phyloP scores from a whole-genome alignment of 352 stramenopile species.

The Stephanocyclus meneghinianus region DNA sequence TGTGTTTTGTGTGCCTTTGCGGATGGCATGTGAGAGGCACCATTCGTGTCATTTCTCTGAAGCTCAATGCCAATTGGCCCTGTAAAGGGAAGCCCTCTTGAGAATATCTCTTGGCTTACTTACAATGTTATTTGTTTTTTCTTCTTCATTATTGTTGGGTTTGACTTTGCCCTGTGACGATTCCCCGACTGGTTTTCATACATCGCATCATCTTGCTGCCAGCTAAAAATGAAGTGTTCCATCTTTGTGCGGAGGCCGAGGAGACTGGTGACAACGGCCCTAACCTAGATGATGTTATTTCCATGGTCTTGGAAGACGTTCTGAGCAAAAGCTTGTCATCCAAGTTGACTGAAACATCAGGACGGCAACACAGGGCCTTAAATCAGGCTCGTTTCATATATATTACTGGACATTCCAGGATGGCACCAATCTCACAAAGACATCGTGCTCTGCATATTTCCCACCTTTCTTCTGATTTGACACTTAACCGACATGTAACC shows the following conservation, averaged over 20 bases:
- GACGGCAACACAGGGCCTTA: constrained; percentile 2
- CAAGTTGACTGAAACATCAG: neutral
- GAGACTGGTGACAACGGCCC: constrained; percentile 15
- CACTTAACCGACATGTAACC: neutral
- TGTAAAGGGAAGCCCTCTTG: too few species aligned
- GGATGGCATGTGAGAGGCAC: too few species aligned
- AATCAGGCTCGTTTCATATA: neutral
- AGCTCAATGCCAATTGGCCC: too few species aligned
- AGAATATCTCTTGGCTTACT: too few species aligned
- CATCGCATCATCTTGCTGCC: neutral
- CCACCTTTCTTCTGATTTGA: neutral
- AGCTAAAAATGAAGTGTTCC: constrained; percentile 43
- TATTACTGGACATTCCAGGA: too few species aligned
- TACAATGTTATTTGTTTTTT: too few species aligned
- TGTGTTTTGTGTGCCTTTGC: neutral
- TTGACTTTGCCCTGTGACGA: too few species aligned
- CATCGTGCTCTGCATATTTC: constrained; percentile 6
- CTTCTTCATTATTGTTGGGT: too few species aligned
- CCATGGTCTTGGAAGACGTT: constrained; percentile 38
- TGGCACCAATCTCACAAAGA: too few species aligned
- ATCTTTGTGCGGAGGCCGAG: constrained; percentile 31
- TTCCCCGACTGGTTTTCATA: too few species aligned
- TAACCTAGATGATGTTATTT: constrained; percentile 38
- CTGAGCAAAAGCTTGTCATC: neutral
- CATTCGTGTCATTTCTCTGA: too few species aligned